Base-by-base conservation (phyloP, 257 asterid species). In the Capsicum baccatum region DNA sequence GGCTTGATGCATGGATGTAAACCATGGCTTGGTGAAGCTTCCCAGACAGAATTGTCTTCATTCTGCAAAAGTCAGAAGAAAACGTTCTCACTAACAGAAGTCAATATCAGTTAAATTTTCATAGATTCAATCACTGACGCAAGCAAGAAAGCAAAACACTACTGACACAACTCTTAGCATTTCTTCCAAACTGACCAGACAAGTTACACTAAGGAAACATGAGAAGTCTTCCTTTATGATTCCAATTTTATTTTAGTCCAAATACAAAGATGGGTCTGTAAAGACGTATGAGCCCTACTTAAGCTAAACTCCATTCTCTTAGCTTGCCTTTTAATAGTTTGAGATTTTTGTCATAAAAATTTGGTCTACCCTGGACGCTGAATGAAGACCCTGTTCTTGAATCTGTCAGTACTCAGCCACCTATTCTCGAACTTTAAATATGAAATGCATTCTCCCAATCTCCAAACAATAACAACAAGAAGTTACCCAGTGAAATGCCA, bases 1-100 rank as follows among this genome's bases (percentile, higher is more conserved):
- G 94, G 97, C 87, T 92, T 90, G 82, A 87, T 85, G 84, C 99
- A 96, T 67, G 92, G 86, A 84, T 19, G 92, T 79, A 96, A 90
- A 80, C 94, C 91, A 84, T 87, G 87, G 88, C 88, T 86, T 50
- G 83, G 83, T 86, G 97, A 92, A 86, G 90, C 80, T 86, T 86
- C 91, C 99, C 98, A 94, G 52, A 96, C 91, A 47, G 59, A 83
- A 83, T 87, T 91, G 76, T 90, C 88, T 58, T 63, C 84, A 57
- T 67, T 83, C 98, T 92, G 94, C 90, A 88, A 80, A 66, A 81
- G 68, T 68, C 26, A 78, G 54, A 52, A 83, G 71, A 79, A 64
- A 87, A 83, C 11, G 39, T 60, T 12, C 82, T 84, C 85, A 69
- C 85, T 89, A 84, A 39, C 59, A 87, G 4, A 81, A 19, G 70